Conservation (phyloP, 164 flowering plant genomes). For the Echeveria elegans region DNA sequence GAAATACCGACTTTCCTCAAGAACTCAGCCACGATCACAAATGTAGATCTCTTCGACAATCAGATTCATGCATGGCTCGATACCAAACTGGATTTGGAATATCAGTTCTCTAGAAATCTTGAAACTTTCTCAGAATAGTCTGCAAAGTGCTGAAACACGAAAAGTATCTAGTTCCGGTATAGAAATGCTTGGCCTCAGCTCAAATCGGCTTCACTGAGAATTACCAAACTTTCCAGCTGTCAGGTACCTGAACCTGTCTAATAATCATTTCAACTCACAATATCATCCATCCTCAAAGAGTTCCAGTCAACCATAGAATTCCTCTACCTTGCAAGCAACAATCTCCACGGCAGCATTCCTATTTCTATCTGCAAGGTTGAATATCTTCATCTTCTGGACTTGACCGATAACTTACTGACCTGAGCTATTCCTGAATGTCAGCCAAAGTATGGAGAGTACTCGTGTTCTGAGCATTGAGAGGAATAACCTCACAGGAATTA, state of each 20-base stretch:
- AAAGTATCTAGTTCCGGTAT: not conserved
- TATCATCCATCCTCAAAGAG: slow-evolving; percentile 13
- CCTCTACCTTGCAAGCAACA: slow-evolving; percentile 6
- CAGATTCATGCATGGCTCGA: slow-evolving; percentile 15
- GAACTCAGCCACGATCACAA: not conserved
- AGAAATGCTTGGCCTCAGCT: slow-evolving; percentile 23
- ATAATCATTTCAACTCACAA: slow-evolving; percentile 25
- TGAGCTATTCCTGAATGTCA: not conserved
- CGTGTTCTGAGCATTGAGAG: no score
- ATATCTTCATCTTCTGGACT: not conserved
- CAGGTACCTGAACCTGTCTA: slow-evolving; percentile 27
- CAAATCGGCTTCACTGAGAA: slow-evolving; percentile 26
- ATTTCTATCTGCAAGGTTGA: not conserved
- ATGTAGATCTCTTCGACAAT: slow-evolving; percentile 25
- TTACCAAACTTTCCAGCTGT: slow-evolving; percentile 18
- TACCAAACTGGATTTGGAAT: slow-evolving; percentile 31
- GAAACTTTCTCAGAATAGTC: slow-evolving; percentile 24
- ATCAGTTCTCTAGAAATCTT: slow-evolving; percentile 13
- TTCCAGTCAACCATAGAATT: not conserved
- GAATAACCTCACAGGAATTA: no score
- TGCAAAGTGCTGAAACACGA: slow-evolving; percentile 16
- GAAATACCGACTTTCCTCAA: no score
- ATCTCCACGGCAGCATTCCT: not conserved
- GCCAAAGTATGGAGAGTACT: no score
- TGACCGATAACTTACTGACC: not conserved